Base-by-base conservation (phyloP, 768 basidiomycete genomes). In the Kondoa malvinella region DNA sequence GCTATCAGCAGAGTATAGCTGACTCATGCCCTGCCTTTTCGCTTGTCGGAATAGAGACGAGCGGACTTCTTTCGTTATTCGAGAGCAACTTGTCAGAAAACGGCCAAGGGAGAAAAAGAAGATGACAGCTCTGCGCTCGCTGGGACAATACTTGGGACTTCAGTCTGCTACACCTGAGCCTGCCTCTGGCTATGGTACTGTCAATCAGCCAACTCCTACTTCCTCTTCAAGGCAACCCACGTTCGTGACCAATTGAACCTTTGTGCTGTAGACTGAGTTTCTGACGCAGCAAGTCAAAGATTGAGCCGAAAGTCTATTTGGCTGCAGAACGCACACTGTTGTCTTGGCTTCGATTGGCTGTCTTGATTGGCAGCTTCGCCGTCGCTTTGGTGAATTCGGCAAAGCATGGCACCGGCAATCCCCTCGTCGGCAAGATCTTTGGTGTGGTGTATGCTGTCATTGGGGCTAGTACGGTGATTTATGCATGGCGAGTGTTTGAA, bases 401-500 rank as follows among this genome's bases (percentile, higher is more conserved):
- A 0, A 87, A 88, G 3, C 82, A 82, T 68, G 87, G 85, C 72
- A 78, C 16, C 27, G 83, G 56, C 61, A 77, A 2, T 75, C 91
- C 64, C 85, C 87, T 0, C 15, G 65, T 68, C 8, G 67, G 70
- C 29, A 29, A 40, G 17, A 82, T 80, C 34, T 92, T 97, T 76
- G 89, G 92, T 0, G 86, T 88, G 72, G 76, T 82, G 0, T 96
- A 96, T 74, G 89, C 89, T 16, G 72, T 81, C 1, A 85, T 96
- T 73, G 91, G 87, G 72, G 73, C 90, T 31, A 81, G 81, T 17
- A 81, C 87, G 56, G 32, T 68, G 30, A 76, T 89, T 1, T 99
- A 97, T 76, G 90, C 88, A 0, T 95, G 88, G 77, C 78, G 77
- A 0, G 77, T 96, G 57, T 96, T 94, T 75, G 89, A 96, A 76